These are phyloP conservation scores for Dactylis glomerata DNA, from an alignment of 176 grass and related monocot species.

Conservation along the genomic window DNA sequence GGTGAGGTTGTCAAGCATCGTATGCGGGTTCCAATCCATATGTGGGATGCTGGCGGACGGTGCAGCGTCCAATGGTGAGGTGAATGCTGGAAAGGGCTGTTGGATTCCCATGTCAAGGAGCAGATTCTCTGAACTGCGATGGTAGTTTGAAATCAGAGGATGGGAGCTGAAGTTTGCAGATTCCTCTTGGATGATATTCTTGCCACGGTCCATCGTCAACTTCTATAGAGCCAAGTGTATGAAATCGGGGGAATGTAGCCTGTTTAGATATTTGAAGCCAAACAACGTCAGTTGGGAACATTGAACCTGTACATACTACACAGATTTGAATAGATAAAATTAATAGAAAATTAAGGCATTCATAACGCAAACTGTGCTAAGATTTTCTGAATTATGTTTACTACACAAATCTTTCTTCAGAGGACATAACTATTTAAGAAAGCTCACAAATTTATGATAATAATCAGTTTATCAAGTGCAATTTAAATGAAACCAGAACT, in stretches of 20 bases:
- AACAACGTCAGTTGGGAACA: not conserved
- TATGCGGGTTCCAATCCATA: constrained; percentile 57
- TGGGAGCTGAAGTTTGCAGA: constrained; percentile 31
- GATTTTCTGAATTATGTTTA: not conserved
- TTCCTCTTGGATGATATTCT: constrained; percentile 23
- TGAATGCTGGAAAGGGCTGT: not conserved
- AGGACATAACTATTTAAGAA: not conserved
- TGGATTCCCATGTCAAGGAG: constrained; percentile 25
- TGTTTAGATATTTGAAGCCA: constrained; percentile 12
- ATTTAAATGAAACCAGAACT: not conserved
- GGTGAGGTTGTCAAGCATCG: constrained; percentile 60
- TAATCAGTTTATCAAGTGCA: not conserved
- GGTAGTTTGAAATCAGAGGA: constrained; percentile 8
- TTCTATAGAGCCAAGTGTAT: not conserved
- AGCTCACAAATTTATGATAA: not conserved
- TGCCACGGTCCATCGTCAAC: constrained; percentile 6
- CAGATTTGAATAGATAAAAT: not conserved
- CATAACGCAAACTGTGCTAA: not conserved
- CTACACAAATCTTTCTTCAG: not conserved
- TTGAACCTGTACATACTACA: not conserved
- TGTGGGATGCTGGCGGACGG: constrained; percentile 31
- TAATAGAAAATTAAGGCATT: not conserved
- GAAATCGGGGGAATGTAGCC: not conserved
- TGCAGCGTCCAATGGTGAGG: constrained; percentile 6
- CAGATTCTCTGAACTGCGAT: constrained; percentile 23